phyloP scores from a whole-genome alignment of 805 yeast genomes.

The Hanseniaspora guilliermondii region DNA sequence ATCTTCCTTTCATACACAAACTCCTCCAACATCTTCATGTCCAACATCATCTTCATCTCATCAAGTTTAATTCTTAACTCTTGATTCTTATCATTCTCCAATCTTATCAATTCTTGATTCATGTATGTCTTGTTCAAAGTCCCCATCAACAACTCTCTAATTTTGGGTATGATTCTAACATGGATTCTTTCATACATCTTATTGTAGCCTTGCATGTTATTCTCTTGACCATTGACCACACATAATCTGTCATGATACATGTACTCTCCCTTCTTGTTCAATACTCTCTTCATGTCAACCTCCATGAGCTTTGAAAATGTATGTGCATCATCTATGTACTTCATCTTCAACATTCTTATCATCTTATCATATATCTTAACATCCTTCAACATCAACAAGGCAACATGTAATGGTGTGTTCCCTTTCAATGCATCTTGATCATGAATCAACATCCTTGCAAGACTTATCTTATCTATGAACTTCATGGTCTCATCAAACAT shows the following conservation, averaged over 20 bases:
- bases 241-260: neutral
- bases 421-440: neutral
- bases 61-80: neutral
- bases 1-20: neutral
- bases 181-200: slow-evolving; percentile 45
- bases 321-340: slow-evolving; percentile 68
- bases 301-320: slow-evolving; percentile 27
- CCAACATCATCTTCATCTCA: slow-evolving; percentile 6
- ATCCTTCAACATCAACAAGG: neutral
- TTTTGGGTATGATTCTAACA: slow-evolving; percentile 38
- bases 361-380: slow-evolving; percentile 21
- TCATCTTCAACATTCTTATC: slow-evolving; percentile 40
- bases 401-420: neutral
- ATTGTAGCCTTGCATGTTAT: slow-evolving; percentile 36
- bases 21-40: slow-evolving; percentile 6
- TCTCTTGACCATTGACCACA: neutral
- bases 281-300: neutral
- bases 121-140: slow-evolving; percentile 28
- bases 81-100: slow-evolving; percentile 14
- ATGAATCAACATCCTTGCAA: neutral
- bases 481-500: neutral
- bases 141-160: slow-evolving; percentile 37
- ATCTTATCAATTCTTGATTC: slow-evolving; percentile 21
- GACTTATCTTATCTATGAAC: neutral
- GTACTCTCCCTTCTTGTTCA: neutral